Conservation (phyloP, 805 yeast genomes). For the Metschnikowia lachancei region DNA sequence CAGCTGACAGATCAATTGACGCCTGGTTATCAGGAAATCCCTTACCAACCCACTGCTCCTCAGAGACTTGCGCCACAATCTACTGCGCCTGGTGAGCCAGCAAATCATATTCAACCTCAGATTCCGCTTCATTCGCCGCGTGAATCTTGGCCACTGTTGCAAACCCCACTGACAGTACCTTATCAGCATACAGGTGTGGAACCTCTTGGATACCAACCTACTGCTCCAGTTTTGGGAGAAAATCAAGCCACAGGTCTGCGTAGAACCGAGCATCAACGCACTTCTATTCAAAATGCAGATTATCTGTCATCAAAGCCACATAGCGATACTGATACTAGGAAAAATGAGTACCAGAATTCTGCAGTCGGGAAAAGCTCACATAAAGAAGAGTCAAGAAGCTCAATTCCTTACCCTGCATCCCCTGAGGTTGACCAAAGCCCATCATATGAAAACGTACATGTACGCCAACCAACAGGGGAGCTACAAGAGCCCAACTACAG, state of each 20-base stretch:
- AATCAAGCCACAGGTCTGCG: background rate
- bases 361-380: background rate
- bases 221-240: background rate
- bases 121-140: too few relatives aligned
- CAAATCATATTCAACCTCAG: background rate
- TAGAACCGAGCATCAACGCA: background rate
- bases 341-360: background rate
- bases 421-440: background rate
- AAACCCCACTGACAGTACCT: background rate
- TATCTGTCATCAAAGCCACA: background rate
- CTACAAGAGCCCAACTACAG: background rate
- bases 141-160: too few relatives aligned
- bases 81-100: background rate
- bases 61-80: background rate
- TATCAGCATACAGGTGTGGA: background rate
- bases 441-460: background rate
- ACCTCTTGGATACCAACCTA: background rate
- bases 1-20: background rate
- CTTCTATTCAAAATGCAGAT: background rate
- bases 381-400: background rate
- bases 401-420: conserved; percentile 1
- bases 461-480: background rate
- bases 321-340: background rate
- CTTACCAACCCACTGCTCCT: conserved; percentile 1
- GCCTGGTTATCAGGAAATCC: conserved; percentile 1